A percentile compares a stretch with the other conserved stretches of the same genome.
Conservation (phyloP, 2,329 filamentous ascomycete species). For the Penicillium aurantiogriseum region DNA sequence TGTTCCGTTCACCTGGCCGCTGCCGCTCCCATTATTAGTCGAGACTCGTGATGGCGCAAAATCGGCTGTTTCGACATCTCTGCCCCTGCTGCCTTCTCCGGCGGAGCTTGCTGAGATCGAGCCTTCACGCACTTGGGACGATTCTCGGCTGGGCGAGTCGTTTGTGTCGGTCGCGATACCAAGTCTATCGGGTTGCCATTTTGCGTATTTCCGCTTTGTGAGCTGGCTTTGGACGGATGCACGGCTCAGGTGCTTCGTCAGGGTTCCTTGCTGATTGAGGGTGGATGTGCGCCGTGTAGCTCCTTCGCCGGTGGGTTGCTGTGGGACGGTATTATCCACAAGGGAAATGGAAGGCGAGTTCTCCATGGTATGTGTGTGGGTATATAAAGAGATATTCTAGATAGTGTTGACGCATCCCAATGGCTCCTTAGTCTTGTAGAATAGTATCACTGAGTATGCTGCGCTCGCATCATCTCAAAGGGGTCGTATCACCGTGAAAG, state of each 20-base stretch:
- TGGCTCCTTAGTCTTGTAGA: not conserved
- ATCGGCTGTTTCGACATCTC: conserved; percentile 18
- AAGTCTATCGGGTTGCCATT: conserved; percentile 57
- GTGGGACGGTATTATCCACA: conserved; percentile 42
- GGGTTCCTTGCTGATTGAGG: conserved; percentile 19
- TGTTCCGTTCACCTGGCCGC: conserved; percentile 1
- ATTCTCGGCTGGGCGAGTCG: conserved; percentile 16
- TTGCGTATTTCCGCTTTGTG: conserved; percentile 47
- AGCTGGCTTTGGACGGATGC: conserved; percentile 41
- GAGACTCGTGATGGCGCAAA: conserved; percentile 12
- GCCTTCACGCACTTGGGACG: conserved; percentile 20
- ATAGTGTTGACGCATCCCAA: not conserved
- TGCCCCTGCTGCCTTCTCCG: conserved; percentile 10
- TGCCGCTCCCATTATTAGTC: conserved; percentile 7
- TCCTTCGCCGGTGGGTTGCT: conserved; percentile 23
- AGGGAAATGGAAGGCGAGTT: conserved; percentile 33
- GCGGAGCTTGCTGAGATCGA: conserved; percentile 19
- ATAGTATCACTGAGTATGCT: not conserved
- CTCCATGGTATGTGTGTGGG: conserved; percentile 23
- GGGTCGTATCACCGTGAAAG: not conserved
- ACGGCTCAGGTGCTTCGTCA: conserved; percentile 34
- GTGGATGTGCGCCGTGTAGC: conserved; percentile 21
- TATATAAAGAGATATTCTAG: not conserved
- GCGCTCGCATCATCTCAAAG: conserved; percentile 9
- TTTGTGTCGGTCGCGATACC: conserved; percentile 39